Percentiles rank a stretch among this genome's conserved stretches.
phyloP scores from a whole-genome alignment of 106 monocot species.

The Acanthochlamys bracteata region DNA sequence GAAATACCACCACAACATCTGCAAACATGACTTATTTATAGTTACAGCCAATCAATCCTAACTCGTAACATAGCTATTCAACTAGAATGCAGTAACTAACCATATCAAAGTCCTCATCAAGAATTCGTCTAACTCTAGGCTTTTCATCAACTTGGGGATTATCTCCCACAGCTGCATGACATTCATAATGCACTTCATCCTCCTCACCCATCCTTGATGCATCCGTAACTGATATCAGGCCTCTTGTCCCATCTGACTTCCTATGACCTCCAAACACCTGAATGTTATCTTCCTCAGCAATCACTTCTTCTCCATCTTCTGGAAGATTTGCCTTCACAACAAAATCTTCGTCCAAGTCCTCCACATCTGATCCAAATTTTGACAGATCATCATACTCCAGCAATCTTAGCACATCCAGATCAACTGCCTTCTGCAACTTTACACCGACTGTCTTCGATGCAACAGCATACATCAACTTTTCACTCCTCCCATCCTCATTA shows the following conservation, averaged over 20 bases:
- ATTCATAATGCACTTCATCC: neutral
- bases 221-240: too few species aligned
- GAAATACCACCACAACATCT: too few species aligned
- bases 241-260: conserved; percentile 1
- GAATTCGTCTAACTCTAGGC: conserved; percentile 38
- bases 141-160: conserved; percentile 23
- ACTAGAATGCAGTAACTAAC: too few species aligned
- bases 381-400: conserved; percentile 71
- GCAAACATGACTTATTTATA: too few species aligned
- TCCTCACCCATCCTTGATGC: too few species aligned
- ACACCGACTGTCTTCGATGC: conserved; percentile 42
- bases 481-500: conserved; percentile 14
- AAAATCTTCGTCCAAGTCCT: conserved; percentile 97
- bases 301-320: conserved; percentile 1
- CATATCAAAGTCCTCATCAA: conserved; percentile 87
- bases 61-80: too few species aligned
- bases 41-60: too few species aligned
- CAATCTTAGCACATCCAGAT: conserved; percentile 62
- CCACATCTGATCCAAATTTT: conserved; percentile 71
- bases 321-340: conserved; percentile 56
- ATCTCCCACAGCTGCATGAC: conserved; percentile 5
- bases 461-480: conserved; percentile 28
- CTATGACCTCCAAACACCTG: neutral
- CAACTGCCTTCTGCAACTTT: conserved; percentile 54
- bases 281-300: neutral